Evolutionary conservation across 2,329 filamentous ascomycete species (phyloP), one percentile per base, ranked within the genome.

Genomic region (Colletotrichum kahawae): DNA sequence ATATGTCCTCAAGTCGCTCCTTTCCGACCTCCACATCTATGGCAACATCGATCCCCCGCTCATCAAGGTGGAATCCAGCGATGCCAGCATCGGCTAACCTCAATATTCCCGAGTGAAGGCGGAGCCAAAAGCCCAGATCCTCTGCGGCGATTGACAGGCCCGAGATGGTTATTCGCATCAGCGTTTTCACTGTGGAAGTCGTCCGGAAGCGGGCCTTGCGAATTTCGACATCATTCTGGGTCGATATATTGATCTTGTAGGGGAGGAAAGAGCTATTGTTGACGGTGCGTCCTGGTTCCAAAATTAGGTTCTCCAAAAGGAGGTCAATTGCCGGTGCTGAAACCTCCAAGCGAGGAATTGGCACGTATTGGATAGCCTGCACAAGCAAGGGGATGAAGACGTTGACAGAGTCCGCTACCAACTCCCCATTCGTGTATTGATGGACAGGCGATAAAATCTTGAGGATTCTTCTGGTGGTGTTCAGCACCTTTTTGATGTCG

Each of bases 191-290:
- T 8, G 84, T 85, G 1, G 94, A 92, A 4, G 90, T 89, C 1
- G 94, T 96, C 64, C 91, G 83, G 87, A 93, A 91, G 8, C 90
- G 92, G 21, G 92, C 93, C 82, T 98, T 98, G 77, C 93, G 91
- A 54, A 98, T 92, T 78, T 98, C 95, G 38, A 98, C 86, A 78
- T 98, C 94, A 80, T 97, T 98, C 83, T 93, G 93, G 0, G 95
- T 96, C 77, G 95, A 93, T 5, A 98, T 86, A 59, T 94, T 93
- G 68, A 98, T 88, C 70, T 92, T 92, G 85, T 95, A 96, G 0
- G 96, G 96, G 1, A 98, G 88, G 87, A 98, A 98, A 0, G 96
- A 98, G 4, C 94, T 95, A 76, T 93, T 87, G 82, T 98, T 96
- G 79, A 98, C 89, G 0, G 95, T 97, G 72, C 89, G 89, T 8